phyloP scores from a whole-genome alignment of 2,329 filamentous ascomycete species.

The Fusarium torreyae region DNA sequence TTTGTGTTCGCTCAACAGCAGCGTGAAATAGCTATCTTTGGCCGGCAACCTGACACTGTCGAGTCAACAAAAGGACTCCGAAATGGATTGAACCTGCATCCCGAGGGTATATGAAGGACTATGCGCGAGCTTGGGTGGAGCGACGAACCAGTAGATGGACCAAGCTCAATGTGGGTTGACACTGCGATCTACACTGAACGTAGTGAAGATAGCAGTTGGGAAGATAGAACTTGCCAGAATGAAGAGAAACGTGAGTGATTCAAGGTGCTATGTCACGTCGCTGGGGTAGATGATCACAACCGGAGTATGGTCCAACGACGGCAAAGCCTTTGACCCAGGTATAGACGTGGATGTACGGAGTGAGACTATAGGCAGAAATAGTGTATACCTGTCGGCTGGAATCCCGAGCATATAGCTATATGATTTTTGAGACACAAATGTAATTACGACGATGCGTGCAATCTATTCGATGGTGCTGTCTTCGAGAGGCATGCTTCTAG shows the following conservation, averaged over 20 bases:
- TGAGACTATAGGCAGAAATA: too few species aligned
- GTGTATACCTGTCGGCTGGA: too few species aligned
- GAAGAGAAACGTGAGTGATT: not conserved
- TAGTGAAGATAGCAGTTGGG: not conserved
- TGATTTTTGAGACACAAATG: too few species aligned
- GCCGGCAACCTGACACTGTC: not conserved
- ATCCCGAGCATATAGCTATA: too few species aligned
- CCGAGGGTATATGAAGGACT: too few species aligned
- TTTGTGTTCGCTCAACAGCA: not conserved
- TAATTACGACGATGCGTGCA: too few species aligned
- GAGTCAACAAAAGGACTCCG: not conserved
- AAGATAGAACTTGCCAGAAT: not conserved
- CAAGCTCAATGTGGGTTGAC: constrained; percentile 5
- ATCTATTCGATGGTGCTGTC: too few species aligned
- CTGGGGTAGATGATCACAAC: too few species aligned
- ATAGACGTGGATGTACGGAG: too few species aligned
- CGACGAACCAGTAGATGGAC: not conserved
- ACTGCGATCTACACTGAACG: not conserved
- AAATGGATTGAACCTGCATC: not conserved
- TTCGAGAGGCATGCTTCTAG: too few species aligned
- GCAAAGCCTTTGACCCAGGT: too few species aligned
- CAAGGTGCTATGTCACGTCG: not conserved
- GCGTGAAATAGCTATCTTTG: constrained; percentile 2
- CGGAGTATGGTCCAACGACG: too few species aligned
- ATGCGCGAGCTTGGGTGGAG: not conserved